Conservation (phyloP, 208 protist genomes). For the Kentomonas sorsogonicus region DNA sequence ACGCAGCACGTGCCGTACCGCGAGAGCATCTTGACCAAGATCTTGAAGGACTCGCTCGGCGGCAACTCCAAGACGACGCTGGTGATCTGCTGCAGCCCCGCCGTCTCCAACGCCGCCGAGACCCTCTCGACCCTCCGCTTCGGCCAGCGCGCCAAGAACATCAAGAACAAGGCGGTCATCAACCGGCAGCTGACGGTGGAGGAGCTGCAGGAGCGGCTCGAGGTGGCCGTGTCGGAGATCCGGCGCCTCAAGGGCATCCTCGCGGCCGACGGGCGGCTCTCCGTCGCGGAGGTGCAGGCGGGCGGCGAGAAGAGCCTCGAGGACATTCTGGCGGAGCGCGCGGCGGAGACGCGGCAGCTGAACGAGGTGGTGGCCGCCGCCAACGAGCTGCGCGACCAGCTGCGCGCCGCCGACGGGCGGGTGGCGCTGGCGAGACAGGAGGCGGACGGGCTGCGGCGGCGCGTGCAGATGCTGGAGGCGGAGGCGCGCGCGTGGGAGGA, state of each 20-base stretch:
- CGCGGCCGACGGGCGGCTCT: conserved; percentile 13
- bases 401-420: conserved; percentile 31
- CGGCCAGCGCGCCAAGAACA: conserved; percentile 75
- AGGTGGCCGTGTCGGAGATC: conserved; percentile 64
- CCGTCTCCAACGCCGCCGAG: conserved; percentile 69
- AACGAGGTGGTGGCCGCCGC: conserved; percentile 30
- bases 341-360: conserved; percentile 30
- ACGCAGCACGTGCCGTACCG: conserved; percentile 77
- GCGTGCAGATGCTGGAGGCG: conserved; percentile 30
- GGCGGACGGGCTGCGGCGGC: conserved; percentile 25
- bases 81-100: conserved; percentile 84
- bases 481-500: conserved; percentile 69
- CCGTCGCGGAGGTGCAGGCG: no score
- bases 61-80: conserved; percentile 89
- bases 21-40: conserved; percentile 83
- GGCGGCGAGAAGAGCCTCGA: conserved; percentile 24
- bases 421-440: conserved; percentile 37
- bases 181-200: conserved; percentile 72
- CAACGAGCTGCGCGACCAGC: conserved; percentile 34
- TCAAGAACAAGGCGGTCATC: conserved; percentile 75
- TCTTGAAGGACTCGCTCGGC: conserved; percentile 84
- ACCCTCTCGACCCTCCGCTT: conserved; percentile 89
- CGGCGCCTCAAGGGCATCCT: conserved; percentile 29
- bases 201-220: conserved; percentile 71
- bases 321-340: conserved; percentile 32